Conservation (phyloP, 176 grass and related monocot genomes). For the Sorghum bicolor region Sorghum_bicolor_NCBIv3 NC_012876.2:46233501-46234000, state of each 20-base stretch:
- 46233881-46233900: slow-evolving; percentile 16
- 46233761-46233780: neutral
- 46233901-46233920: neutral
- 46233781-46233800: neutral
- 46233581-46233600: neutral
- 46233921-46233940: slow-evolving; percentile 12
- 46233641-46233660: neutral
- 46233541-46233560: neutral
- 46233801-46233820: neutral
- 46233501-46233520: neutral
- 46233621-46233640: neutral
- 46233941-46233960: neutral
- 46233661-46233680: neutral
- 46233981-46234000: neutral
- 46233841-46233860: slow-evolving; percentile 8
- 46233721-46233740: neutral
- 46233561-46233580: neutral
- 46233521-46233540: neutral
- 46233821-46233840: neutral
- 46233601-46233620: fast-evolving
- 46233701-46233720: neutral
- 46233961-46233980: neutral
- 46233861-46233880: slow-evolving; percentile 11
- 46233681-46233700: neutral
- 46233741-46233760: neutral